Percentiles rank a stretch among this genome's conserved stretches.
Conservation (phyloP, 371 early-diverging fungal genomes). For the Mortierella polycephala region DNA sequence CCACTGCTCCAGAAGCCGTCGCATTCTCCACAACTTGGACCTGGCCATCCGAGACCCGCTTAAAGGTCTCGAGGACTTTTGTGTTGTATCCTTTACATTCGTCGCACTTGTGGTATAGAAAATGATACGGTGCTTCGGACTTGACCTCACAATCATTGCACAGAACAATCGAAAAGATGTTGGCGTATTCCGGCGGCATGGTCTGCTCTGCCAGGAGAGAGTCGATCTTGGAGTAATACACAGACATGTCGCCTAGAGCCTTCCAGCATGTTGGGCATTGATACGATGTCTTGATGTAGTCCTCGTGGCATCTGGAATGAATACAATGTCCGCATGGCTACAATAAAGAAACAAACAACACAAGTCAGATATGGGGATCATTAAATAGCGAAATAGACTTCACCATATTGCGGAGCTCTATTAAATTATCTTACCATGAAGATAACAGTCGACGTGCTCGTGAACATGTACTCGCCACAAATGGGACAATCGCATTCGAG, state of each 20-base stretch:
- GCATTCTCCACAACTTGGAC: slow-evolving; percentile 20
- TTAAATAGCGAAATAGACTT: no score
- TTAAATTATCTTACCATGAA: slow-evolving; percentile 76
- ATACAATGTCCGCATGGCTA: slow-evolving; percentile 96
- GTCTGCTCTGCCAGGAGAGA: slow-evolving; percentile 79
- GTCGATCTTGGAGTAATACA: slow-evolving; percentile 88
- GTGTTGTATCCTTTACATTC: slow-evolving; percentile 95
- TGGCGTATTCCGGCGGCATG: slow-evolving; percentile 93
- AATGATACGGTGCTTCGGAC: slow-evolving; percentile 87
- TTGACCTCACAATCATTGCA: slow-evolving; percentile 98
- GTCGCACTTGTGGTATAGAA: slow-evolving; percentile 95
- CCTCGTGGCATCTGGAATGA: slow-evolving; percentile 87
- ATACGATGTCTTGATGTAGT: slow-evolving; percentile 88
- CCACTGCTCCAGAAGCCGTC: slow-evolving; percentile 1
- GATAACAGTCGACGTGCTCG: slow-evolving; percentile 81
- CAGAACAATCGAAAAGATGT: slow-evolving; percentile 75
- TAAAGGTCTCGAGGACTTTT: slow-evolving; percentile 78
- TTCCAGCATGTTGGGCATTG: slow-evolving; percentile 98
- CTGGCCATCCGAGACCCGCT: slow-evolving; percentile 22
- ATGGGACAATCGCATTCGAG: slow-evolving; percentile 96
- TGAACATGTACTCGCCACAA: slow-evolving; percentile 97
- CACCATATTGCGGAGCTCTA: neutral
- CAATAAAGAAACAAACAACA: neutral
- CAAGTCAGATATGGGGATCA: neutral
- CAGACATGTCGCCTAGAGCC: slow-evolving; percentile 88